phyloP scores from a whole-genome alignment of 495 filamentous ascomycete genomes.

The Trichoderma asperelloides region DNA sequence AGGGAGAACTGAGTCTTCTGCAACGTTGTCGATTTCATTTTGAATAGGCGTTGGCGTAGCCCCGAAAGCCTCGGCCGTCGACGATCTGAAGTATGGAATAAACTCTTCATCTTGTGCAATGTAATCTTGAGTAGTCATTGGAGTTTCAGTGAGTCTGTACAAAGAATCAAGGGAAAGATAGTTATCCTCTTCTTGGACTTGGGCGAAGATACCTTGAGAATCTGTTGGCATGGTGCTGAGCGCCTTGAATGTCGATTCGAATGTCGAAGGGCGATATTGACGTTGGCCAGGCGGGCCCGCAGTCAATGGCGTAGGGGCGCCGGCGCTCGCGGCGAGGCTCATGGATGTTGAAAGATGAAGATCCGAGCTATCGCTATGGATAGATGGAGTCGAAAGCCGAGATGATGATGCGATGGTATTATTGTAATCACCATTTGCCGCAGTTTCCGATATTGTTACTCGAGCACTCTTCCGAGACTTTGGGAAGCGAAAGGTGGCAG shows the following conservation, averaged over 20 bases:
- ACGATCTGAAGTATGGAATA: too few species aligned
- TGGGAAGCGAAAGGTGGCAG: neutral
- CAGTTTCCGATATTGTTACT: neutral
- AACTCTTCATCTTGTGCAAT: neutral
- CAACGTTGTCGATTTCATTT: too few species aligned
- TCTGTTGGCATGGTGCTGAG: neutral
- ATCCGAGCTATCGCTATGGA: constrained; percentile 7
- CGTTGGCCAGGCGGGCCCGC: constrained; percentile 41
- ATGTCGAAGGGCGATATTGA: constrained; percentile 22
- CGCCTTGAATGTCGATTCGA: constrained; percentile 16
- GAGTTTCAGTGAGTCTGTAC: neutral
- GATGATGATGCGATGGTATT: neutral
- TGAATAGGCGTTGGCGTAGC: too few species aligned
- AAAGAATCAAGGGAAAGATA: neutral
- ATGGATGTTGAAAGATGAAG: neutral
- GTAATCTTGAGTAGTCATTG: neutral
- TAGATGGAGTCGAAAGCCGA: constrained; percentile 12
- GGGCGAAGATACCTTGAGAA: neutral
- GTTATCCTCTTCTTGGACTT: neutral
- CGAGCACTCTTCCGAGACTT: neutral
- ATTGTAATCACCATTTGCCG: neutral
- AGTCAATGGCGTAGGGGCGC: constrained; percentile 34
- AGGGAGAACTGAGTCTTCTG: too few species aligned
- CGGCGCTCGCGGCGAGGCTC: constrained; percentile 13
- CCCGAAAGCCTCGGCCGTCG: too few species aligned